Evolutionary conservation across 805 yeast genomes (phyloP).

Genomic region (Metahyphopichia silvanorum): DNA sequence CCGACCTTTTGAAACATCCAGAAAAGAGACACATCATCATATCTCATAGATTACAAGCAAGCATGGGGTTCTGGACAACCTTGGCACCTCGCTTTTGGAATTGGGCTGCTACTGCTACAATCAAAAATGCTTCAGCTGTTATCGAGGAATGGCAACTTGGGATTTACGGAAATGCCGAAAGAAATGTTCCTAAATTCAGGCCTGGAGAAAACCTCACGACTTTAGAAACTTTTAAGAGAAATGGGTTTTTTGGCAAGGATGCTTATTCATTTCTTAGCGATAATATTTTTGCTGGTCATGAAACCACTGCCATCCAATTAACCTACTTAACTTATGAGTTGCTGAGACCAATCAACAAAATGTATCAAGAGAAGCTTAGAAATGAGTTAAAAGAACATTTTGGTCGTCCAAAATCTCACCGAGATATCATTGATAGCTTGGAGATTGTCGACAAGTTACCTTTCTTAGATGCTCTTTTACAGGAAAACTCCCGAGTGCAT

Average conservation of each 20-base stretch:
- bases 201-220: slow-evolving; percentile 22
- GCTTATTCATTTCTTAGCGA: slow-evolving; percentile 48
- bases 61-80: slow-evolving; percentile 67
- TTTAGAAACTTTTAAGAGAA: slow-evolving; percentile 29
- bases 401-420: slow-evolving; percentile 24
- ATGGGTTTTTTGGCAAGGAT: slow-evolving; percentile 26
- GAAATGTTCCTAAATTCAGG: slow-evolving; percentile 18
- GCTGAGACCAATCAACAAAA: slow-evolving; percentile 45
- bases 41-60: slow-evolving; percentile 47
- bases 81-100: slow-evolving; percentile 52
- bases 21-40: slow-evolving; percentile 37
- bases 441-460: slow-evolving; percentile 53
- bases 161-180: slow-evolving; percentile 32
- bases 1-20: slow-evolving; percentile 41
- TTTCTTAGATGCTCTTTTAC: slow-evolving; percentile 56
- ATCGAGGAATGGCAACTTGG: slow-evolving; percentile 47
- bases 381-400: slow-evolving; percentile 41
- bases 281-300: slow-evolving; percentile 76
- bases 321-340: slow-evolving; percentile 58
- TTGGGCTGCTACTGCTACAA: slow-evolving; percentile 41
- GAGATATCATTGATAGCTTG: slow-evolving; percentile 21
- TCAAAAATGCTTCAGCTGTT: slow-evolving; percentile 32
- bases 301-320: slow-evolving; percentile 67
- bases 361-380: slow-evolving; percentile 45
- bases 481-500: slow-evolving; percentile 60